Base-by-base conservation (phyloP, 1,284 basidiomycete genomes). In the Kalmanozyma brasiliensis region DNA sequence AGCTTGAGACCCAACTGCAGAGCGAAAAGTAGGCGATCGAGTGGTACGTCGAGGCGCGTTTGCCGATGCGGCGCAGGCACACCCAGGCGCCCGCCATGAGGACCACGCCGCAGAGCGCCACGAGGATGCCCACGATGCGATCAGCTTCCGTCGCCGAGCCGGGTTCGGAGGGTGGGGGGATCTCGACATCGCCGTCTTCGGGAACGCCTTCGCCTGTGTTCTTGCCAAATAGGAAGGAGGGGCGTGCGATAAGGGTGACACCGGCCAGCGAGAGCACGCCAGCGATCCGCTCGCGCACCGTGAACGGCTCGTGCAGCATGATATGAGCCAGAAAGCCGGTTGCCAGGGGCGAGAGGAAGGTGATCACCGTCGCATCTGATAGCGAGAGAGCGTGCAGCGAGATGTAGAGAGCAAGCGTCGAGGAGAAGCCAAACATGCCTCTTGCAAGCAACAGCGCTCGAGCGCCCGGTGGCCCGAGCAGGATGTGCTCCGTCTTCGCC, bases 301-400 rank as follows among this genome's bases (percentile, higher is more conserved):
- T 85, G 65, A 91, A 88, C 0, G 81, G 83, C 77, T 93, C 91
- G 19, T 86, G 85, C 8, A 94, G 83, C 29, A 91, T 83, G 4
- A 91, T 57, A 7, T 87, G 86, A 0, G 89, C 91, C 3, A 89
- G 83, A 17, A 92, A 78, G 0, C 87, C 88, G 0, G 89, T 91
- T 11, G 86, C 85, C 52, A 88, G 86, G 0, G 92, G 92, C 1
- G 86, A 82, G 8, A 94, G 85, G 83, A 92, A 93, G 0, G 88
- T 88, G 43, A 94, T 84, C 14, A 91, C 89, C 0, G 88, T 89
- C 0, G 89, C 87, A 77, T 93, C 91, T 5, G 89, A 89, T 0
- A 92, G 84, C 0, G 88, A 87, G 19, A 90, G 85, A 61, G 87
- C 88, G 55, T 88, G 85, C 16, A 92, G 83, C 0, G 89, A 87